These are phyloP conservation scores for Cryptococcus hybrid DNA, from an alignment of 1,284 basidiomycete genomes.

Conservation along the genomic window DNA sequence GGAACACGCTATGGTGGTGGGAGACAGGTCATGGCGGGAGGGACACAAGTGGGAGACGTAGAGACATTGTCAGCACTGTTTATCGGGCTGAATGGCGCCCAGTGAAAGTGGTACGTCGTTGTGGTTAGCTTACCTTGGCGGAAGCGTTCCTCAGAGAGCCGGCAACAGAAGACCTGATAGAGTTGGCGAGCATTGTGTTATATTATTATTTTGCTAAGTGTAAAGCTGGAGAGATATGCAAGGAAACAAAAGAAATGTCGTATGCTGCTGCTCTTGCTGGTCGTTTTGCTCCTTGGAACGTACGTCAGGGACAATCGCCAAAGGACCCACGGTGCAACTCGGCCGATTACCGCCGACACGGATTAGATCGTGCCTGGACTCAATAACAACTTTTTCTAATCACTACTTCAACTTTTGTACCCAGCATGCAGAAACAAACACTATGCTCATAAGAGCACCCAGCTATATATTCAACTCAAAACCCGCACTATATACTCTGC, in stretches of 20 bases:
- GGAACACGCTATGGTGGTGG: too few relatives aligned
- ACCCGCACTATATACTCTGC: too few relatives aligned
- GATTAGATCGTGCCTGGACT: not conserved
- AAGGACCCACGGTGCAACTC: slow-evolving; percentile 9
- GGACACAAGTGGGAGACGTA: not conserved
- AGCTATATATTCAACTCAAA: too few relatives aligned
- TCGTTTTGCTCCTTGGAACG: not conserved
- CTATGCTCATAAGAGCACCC: too few relatives aligned
- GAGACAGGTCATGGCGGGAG: not conserved
- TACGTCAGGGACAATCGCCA: slow-evolving; percentile 4
- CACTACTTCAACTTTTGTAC: not conserved
- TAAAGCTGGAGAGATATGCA: slow-evolving; percentile 3
- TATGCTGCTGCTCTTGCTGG: not conserved
- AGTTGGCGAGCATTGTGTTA: slow-evolving; percentile 30
- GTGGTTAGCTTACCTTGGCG: slow-evolving; percentile 5
- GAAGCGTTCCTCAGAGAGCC: slow-evolving; percentile 19
- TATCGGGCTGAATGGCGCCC: not conserved
- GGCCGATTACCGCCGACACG: slow-evolving; percentile 21
- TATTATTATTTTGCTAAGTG: not conserved
- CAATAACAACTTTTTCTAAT: not conserved
- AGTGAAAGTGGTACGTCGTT: not conserved
- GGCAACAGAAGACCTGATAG: slow-evolving; percentile 30
- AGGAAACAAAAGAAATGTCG: not conserved
- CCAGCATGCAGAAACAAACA: not conserved
- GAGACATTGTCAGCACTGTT: not conserved